Conservation (phyloP, 108 stramenopile species). For the Cyclostephanos invisitatus region DNA sequence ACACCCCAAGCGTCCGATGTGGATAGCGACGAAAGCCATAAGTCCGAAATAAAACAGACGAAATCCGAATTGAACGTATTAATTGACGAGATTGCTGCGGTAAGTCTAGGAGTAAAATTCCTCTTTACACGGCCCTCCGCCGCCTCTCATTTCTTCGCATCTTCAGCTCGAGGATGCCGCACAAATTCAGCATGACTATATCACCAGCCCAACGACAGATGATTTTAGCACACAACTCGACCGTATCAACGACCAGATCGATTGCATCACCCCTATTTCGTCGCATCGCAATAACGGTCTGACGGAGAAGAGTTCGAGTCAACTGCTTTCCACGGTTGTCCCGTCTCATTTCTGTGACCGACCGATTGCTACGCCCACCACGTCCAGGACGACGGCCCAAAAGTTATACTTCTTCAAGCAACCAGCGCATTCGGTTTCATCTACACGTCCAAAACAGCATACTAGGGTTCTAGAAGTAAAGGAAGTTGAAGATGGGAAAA, state of each 20-base stretch:
- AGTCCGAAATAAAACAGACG: constrained; percentile 2
- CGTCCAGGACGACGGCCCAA: constrained; percentile 14
- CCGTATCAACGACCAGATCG: constrained; percentile 21
- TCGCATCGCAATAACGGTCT: too few relatives aligned
- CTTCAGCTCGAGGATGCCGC: constrained; percentile 17
- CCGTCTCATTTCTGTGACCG: too few relatives aligned
- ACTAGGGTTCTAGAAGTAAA: background rate
- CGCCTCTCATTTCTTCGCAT: background rate
- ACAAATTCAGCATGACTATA: constrained; percentile 26
- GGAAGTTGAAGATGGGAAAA: background rate
- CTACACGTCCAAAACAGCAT: background rate
- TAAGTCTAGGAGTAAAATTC: background rate
- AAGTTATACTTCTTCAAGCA: constrained; percentile 27
- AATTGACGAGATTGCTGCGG: constrained; percentile 23
- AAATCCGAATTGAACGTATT: constrained; percentile 18
- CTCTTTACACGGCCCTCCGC: background rate
- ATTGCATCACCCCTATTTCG: constrained; percentile 10
- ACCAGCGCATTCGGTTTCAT: background rate
- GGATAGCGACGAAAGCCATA: constrained; percentile 11
- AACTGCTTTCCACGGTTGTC: too few relatives aligned
- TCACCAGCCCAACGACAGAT: constrained; percentile 24
- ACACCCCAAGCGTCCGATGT: constrained; percentile 15
- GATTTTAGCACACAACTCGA: constrained; percentile 27
- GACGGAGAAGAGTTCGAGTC: too few relatives aligned
- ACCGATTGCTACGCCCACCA: background rate